Percentiles rank a stretch among this genome's conserved stretches.
Evolutionary conservation across 352 stramenopile species (phyloP).

Genomic region (Phytophthora niederhauseri): DNA sequence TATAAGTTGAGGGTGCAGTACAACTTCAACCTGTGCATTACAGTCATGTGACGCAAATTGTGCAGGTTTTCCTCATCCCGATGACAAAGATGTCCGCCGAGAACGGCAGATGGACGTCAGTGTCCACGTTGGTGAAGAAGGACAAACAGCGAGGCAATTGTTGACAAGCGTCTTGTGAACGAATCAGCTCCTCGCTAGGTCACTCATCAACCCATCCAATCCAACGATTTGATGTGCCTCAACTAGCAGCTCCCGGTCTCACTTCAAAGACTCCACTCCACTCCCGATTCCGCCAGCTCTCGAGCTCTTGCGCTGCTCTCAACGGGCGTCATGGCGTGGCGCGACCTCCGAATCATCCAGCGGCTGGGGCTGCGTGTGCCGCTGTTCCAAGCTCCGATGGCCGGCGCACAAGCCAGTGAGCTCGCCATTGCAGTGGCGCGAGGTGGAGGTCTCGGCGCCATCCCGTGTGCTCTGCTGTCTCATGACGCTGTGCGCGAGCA

Average conservation of each 20-base stretch:
- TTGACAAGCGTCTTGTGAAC: neutral
- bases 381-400: slow-evolving; percentile 64
- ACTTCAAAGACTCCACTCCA: neutral
- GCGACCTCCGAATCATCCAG: slow-evolving; percentile 30
- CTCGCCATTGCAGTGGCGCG: slow-evolving; percentile 37
- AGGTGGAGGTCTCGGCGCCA: slow-evolving; percentile 54
- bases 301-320: neutral
- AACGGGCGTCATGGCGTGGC: slow-evolving; percentile 30
- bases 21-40: neutral
- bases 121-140: neutral
- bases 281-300: neutral
- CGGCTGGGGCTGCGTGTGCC: slow-evolving; percentile 28
- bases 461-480: slow-evolving; percentile 45
- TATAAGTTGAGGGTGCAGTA: neutral
- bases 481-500: slow-evolving; percentile 31
- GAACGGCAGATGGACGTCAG: neutral
- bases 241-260: neutral
- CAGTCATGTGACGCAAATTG: neutral
- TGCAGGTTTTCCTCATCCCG: neutral
- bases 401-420: slow-evolving; percentile 43
- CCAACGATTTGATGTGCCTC: too few relatives aligned
- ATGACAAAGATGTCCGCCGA: neutral
- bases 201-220: slow-evolving; percentile 17
- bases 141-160: too few relatives aligned
- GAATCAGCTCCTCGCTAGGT: slow-evolving; percentile 19